phyloP scores from a whole-genome alignment of 2,329 filamentous ascomycete species.

The Diaporthe sp. region DNA sequence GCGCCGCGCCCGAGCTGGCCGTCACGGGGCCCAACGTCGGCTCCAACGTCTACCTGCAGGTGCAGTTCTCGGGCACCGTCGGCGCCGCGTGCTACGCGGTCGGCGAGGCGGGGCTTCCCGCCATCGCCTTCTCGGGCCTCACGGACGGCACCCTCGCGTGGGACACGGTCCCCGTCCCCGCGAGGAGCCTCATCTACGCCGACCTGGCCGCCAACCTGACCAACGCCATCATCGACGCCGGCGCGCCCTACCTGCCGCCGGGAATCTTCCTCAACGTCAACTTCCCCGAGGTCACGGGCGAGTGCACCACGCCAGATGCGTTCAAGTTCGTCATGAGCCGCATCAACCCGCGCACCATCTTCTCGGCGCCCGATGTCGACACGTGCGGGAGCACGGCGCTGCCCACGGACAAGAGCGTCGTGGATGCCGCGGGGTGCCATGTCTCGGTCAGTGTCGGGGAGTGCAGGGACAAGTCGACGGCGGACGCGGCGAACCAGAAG shows the following conservation, averaged over 20 bases:
- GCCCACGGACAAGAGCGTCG: conserved; percentile 71
- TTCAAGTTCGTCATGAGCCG: conserved; percentile 77
- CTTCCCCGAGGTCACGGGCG: conserved; percentile 67
- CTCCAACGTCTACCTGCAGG: conserved; percentile 68
- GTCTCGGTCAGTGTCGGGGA: conserved; percentile 75
- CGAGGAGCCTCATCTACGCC: conserved; percentile 72
- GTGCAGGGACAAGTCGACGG: conserved; percentile 72
- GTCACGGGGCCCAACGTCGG: conserved; percentile 75
- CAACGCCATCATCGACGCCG: conserved; percentile 65
- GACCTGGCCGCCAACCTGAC: conserved; percentile 73
- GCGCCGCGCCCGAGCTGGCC: conserved; percentile 71
- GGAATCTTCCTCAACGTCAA: conserved; percentile 79
- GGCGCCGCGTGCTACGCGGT: conserved; percentile 74
- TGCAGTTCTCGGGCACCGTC: conserved; percentile 76
- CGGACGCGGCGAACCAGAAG: conserved; percentile 63
- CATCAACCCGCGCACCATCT: conserved; percentile 67
- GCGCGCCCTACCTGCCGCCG: conserved; percentile 73
- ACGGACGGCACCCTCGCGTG: conserved; percentile 66
- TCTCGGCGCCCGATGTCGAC: conserved; percentile 67
- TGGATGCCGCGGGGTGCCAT: conserved; percentile 67
- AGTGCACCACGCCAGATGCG: conserved; percentile 65
- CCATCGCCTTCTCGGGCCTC: conserved; percentile 76
- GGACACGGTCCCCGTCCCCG: conserved; percentile 65
- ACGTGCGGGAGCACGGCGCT: conserved; percentile 69
- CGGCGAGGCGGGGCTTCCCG: conserved; percentile 68